phyloP scores from a whole-genome alignment of 2,329 filamentous ascomycete genomes.

The Xylaria sp. region DNA sequence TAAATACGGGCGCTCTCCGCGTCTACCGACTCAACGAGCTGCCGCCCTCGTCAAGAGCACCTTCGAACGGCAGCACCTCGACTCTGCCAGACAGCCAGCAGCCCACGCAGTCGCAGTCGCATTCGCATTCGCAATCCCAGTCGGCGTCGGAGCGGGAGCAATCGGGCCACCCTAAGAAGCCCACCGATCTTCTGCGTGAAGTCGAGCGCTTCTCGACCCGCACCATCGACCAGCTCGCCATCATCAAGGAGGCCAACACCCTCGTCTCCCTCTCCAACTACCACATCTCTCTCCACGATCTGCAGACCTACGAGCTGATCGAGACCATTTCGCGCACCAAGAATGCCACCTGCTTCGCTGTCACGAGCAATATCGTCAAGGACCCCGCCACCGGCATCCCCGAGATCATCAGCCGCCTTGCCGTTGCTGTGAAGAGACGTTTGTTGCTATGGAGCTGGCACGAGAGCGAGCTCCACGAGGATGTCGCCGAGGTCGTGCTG shows the following conservation, averaged over 20 bases:
- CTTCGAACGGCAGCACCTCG: conserved; percentile 52
- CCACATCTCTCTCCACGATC: conserved; percentile 88
- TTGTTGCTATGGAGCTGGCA: conserved; percentile 95
- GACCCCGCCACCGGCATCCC: conserved; percentile 88
- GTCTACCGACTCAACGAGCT: conserved; percentile 90
- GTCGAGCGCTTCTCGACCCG: conserved; percentile 93
- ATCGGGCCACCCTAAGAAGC: conserved; percentile 54
- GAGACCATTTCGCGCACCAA: conserved; percentile 84
- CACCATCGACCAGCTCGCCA: conserved; percentile 90
- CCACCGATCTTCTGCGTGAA: conserved; percentile 88
- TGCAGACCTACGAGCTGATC: conserved; percentile 83
- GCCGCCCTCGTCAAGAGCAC: conserved; percentile 47
- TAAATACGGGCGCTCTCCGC: conserved; percentile 88
- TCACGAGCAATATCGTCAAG: conserved; percentile 95
- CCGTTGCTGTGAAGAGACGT: conserved; percentile 91
- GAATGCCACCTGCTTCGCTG: conserved; percentile 89
- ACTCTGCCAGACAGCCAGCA: conserved; percentile 30
- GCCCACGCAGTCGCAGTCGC: conserved; percentile 13
- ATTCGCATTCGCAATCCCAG: conserved; percentile 12
- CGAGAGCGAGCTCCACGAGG: conserved; percentile 84
- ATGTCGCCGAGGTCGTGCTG: conserved; percentile 80
- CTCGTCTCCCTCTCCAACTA: conserved; percentile 92
- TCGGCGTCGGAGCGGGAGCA: conserved; percentile 32
- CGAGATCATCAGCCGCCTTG: conserved; percentile 90
- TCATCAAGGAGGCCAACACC: conserved; percentile 94